phyloP scores from a whole-genome alignment of 164 flowering plant genomes.

The Saururus chinensis region DNA sequence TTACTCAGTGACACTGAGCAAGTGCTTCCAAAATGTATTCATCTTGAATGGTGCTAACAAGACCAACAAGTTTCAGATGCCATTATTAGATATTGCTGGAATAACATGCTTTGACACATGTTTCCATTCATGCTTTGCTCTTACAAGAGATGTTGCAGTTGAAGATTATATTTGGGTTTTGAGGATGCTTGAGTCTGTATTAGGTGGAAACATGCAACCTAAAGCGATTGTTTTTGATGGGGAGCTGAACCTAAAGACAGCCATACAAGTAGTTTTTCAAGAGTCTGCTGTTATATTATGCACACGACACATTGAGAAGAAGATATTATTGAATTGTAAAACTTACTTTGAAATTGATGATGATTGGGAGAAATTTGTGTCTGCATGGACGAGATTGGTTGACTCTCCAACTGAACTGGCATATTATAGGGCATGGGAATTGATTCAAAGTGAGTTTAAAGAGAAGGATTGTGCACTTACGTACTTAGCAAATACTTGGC shows the following conservation, averaged over 20 bases:
- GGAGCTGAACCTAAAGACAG: constrained; percentile 5
- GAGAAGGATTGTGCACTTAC: not conserved
- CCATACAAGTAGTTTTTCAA: constrained; percentile 6
- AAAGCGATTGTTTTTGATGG: constrained; percentile 4
- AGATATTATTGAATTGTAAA: constrained; percentile 2
- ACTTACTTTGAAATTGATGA: not conserved
- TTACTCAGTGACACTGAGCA: constrained; percentile 2
- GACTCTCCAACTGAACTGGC: not conserved
- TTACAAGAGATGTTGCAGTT: not conserved
- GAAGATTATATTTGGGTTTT: constrained; percentile 9
- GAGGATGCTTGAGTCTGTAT: not conserved
- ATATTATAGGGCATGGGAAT: constrained; percentile 5
- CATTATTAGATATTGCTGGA: constrained; percentile 7
- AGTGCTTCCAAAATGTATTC: constrained; percentile 5
- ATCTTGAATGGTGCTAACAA: constrained; percentile 7
- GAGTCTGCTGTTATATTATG: constrained; percentile 4
- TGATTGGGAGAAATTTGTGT: constrained; percentile 4
- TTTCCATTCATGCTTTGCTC: constrained; percentile 9
- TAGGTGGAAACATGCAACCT: constrained; percentile 1
- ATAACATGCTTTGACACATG: constrained; percentile 5
- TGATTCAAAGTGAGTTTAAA: not conserved
- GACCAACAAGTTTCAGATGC: constrained; percentile 8
- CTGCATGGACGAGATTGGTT: constrained; percentile 2
- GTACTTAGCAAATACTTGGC: constrained; percentile 5
- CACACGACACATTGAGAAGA: not conserved